Evolutionary conservation across 805 yeast species (phyloP).

Genomic region (Candida saitoana): DNA sequence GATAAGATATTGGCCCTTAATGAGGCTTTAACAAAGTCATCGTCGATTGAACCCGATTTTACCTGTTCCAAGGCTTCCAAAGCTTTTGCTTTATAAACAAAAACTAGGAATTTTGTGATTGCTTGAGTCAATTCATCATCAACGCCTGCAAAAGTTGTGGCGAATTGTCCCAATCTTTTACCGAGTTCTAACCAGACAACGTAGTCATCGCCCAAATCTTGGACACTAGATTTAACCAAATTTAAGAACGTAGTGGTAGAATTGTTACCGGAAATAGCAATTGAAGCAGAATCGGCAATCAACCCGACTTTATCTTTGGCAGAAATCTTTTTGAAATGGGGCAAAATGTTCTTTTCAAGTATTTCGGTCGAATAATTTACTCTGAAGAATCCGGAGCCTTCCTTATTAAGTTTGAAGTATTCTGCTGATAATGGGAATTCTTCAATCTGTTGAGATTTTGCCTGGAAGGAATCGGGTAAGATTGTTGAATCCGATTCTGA

Average conservation of each 20-base stretch:
- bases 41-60: constrained; percentile 10
- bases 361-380: constrained; percentile 46
- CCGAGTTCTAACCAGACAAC: constrained; percentile 56
- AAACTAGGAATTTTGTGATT: constrained; percentile 26
- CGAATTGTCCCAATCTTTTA: constrained; percentile 33
- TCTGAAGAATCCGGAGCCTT: constrained; percentile 50
- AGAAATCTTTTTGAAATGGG: constrained; percentile 34
- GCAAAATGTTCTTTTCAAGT: constrained; percentile 37
- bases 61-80: constrained; percentile 20
- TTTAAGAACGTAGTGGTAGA: constrained; percentile 42
- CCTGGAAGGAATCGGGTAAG: constrained; percentile 21
- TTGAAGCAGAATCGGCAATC: constrained; percentile 49
- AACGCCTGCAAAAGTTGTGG: constrained; percentile 30
- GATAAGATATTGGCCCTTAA: constrained; percentile 38
- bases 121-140: constrained; percentile 20
- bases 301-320: constrained; percentile 51
- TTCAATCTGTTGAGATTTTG: constrained; percentile 18
- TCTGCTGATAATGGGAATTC: constrained; percentile 18
- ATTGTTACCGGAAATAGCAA: constrained; percentile 44
- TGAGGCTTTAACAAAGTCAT: constrained; percentile 26
- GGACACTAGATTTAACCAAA: constrained; percentile 30
- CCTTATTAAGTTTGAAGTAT: constrained; percentile 47
- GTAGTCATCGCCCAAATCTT: constrained; percentile 32
- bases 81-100: constrained; percentile 27
- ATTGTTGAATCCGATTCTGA: constrained; percentile 6